Conservation (phyloP, 2,329 filamentous ascomycete species). For the Aspergillus luchuensis region DNA sequence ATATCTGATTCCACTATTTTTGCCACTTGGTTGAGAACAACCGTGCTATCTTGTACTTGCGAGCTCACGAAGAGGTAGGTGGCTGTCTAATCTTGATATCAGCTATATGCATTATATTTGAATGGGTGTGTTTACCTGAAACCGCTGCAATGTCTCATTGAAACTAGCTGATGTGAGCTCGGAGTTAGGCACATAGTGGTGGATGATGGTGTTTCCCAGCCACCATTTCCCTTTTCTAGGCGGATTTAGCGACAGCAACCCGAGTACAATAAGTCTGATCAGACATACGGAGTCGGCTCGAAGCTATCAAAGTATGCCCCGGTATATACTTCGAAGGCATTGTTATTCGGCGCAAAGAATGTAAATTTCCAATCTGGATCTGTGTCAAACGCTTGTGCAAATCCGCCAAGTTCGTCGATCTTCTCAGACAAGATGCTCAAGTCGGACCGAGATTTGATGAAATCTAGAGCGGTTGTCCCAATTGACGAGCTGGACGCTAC, state of each 20-base stretch:
- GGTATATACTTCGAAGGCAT: slow-evolving; percentile 31
- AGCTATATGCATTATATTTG: accelerated
- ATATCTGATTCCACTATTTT: slow-evolving; percentile 5
- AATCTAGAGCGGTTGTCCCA: neutral
- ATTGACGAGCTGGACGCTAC: neutral
- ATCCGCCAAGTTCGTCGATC: slow-evolving; percentile 21
- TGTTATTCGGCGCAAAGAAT: slow-evolving; percentile 35
- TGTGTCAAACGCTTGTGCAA: slow-evolving; percentile 32
- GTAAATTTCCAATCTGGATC: slow-evolving; percentile 31
- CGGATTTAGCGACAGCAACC: neutral
- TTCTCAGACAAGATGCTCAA: neutral
- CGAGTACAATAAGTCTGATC: too few relatives aligned
- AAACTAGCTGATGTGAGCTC: neutral
- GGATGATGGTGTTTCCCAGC: slow-evolving; percentile 6
- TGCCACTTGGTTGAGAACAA: slow-evolving; percentile 9
- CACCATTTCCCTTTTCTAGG: slow-evolving; percentile 12
- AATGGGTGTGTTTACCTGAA: neutral
- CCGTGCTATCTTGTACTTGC: neutral
- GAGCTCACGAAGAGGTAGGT: slow-evolving; percentile 8
- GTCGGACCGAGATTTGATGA: neutral
- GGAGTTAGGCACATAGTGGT: slow-evolving; percentile 11
- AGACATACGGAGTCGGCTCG: neutral
- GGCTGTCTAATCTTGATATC: neutral
- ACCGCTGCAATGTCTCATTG: slow-evolving; percentile 1
- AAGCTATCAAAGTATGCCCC: slow-evolving; percentile 25